These are phyloP conservation scores for Fusarium marasasianum DNA, from an alignment of 2,329 filamentous ascomycete genomes.

Conservation along the genomic window DNA sequence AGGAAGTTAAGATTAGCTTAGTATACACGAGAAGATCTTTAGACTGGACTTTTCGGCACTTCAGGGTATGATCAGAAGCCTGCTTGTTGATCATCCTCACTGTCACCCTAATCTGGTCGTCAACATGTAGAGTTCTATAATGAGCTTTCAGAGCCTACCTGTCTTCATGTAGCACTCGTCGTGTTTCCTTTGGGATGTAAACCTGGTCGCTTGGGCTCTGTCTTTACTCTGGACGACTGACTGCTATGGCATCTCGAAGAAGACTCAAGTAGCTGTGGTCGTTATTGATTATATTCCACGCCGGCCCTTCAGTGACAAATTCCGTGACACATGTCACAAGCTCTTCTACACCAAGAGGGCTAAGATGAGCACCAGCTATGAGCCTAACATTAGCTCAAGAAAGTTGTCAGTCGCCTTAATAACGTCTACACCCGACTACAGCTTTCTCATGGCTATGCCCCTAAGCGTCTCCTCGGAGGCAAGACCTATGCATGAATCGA, in stretches of 20 bases:
- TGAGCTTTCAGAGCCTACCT: too few relatives aligned
- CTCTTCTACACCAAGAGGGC: neutral
- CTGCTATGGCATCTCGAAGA: rapidly evolving
- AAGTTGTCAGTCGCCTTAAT: neutral
- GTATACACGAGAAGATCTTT: neutral
- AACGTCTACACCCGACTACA: rapidly evolving
- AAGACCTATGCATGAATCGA: neutral
- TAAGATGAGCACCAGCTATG: neutral
- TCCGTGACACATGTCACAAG: neutral
- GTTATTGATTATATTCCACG: too few relatives aligned
- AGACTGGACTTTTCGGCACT: neutral
- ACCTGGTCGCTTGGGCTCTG: too few relatives aligned
- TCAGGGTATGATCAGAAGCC: neutral
- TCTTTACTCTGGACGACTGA: too few relatives aligned
- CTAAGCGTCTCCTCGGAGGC: neutral
- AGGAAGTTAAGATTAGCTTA: neutral
- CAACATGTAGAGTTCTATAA: too few relatives aligned
- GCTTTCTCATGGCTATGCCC: neutral
- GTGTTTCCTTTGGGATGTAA: too few relatives aligned
- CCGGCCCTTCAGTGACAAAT: neutral
- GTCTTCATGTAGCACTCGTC: too few relatives aligned
- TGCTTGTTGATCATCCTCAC: neutral
- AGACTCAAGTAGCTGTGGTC: too few relatives aligned
- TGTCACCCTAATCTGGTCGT: neutral
- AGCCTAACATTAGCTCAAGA: neutral